Percentiles rank a stretch among this genome's conserved stretches.
These are phyloP conservation scores for Yamadazyma philogaea DNA, from an alignment of 805 yeast genomes.

Conservation along the genomic window DNA sequence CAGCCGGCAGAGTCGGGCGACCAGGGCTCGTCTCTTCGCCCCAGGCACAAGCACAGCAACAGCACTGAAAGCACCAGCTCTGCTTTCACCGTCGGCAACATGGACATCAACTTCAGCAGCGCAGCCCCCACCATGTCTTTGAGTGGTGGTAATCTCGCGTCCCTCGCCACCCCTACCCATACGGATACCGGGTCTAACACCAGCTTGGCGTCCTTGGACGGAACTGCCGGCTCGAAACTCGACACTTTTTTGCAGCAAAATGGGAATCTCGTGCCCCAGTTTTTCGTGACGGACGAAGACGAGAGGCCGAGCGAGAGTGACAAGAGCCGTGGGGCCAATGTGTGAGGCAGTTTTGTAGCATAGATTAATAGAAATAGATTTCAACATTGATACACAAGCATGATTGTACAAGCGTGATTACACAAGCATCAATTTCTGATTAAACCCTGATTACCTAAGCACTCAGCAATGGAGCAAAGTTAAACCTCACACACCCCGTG, in stretches of 20 bases:
- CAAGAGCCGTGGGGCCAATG: no score
- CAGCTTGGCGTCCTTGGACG: slow-evolving; percentile 14
- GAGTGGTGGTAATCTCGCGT: not conserved
- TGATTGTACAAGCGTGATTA: no score
- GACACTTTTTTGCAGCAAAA: slow-evolving; percentile 16
- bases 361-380: not conserved
- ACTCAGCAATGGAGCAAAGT: no score
- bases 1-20: not conserved
- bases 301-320: slow-evolving; percentile 1
- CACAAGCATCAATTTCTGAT: no score
- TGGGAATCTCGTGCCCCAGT: slow-evolving; percentile 14
- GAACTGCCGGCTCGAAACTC: slow-evolving; percentile 10
- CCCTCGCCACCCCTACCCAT: not conserved
- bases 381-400: no score
- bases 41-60: not conserved
- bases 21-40: not conserved
- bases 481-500: no score
- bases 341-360: no score
- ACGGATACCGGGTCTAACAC: slow-evolving; percentile 3
- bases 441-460: no score
- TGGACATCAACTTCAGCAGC: slow-evolving; percentile 1
- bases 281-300: slow-evolving; percentile 16
- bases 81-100: not conserved
- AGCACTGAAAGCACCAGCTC: not conserved
- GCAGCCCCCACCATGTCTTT: not conserved